These are phyloP conservation scores for Sorghum bicolor DNA, from an alignment of 176 grass and related monocot species.

Conservation along the genomic window Sorghum_bicolor_NCBIv3 NC_012870.2:66973501-66974000, in stretches of 20 bases:
- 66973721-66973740: not conserved
- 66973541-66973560: too few relatives aligned
- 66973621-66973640: too few relatives aligned
- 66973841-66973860: constrained; percentile 1
- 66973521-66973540: not conserved
- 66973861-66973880: not conserved
- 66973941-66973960: not conserved
- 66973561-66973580: not conserved
- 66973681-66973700: not conserved
- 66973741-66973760: not conserved
- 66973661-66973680: not conserved
- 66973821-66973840: not conserved
- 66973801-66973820: not conserved
- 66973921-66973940: not conserved
- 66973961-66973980: not conserved
- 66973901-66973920: not conserved
- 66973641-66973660: not conserved
- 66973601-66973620: too few relatives aligned
- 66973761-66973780: not conserved
- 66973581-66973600: not conserved
- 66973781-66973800: constrained; percentile 3
- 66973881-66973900: not conserved
- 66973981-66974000: not conserved
- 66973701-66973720: not conserved
- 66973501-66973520: too few relatives aligned